Evolutionary conservation across 2,329 filamentous ascomycete species (phyloP), one percentile per base, ranked within the genome.

Genomic region (Sclerotinia borealis): DNA sequence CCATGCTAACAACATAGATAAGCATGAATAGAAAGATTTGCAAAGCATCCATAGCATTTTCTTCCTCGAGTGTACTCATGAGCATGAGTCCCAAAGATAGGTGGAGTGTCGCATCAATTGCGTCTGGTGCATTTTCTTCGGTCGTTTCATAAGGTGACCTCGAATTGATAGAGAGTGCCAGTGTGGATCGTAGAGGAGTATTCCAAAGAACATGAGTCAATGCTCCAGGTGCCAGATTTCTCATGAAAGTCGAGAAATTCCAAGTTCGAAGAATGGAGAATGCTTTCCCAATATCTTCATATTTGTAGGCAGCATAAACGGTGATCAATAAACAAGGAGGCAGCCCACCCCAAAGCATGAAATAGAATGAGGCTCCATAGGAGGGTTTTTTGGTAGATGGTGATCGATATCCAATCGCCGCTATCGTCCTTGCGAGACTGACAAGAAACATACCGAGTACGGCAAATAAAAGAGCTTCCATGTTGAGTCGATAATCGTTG

Each of bases 401-500:
- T n/a, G n/a, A 13, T 34, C 55, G 59, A 54, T 61, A 61, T 1
- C 69, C 69, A 43, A 69, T 68, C 49, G 54, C 66, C 1, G 66
- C 63, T 36, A 71, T 54, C 19, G 68, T 61, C 61, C 68, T 71
- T 1, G 69, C 63, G 17, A 72, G 55, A 63, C 69, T 72, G 45
- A 65, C 59, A 17, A 71, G 61, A 36, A 60, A 56, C 49, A 68
- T 67, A 13, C 66, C 65, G 25, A 60, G 59, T 5, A 72, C 17
- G 25, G 68, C 64, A 52, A 67, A 65, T 6, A 48, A 19, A 9
- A 72, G 43, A 9, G 63, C 67, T 29, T 61, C 50, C 4, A 59
- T 25, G 41, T 70, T 66, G 9, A 72, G 66, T 45, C 69, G 64
- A 58, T 72, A 73, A 45, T 73, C 72, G 17, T 68, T 61, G 17